These are phyloP conservation scores for Cryptococcus depauperatus DNA, from an alignment of 1,284 basidiomycete genomes.

Conservation along the genomic window DNA sequence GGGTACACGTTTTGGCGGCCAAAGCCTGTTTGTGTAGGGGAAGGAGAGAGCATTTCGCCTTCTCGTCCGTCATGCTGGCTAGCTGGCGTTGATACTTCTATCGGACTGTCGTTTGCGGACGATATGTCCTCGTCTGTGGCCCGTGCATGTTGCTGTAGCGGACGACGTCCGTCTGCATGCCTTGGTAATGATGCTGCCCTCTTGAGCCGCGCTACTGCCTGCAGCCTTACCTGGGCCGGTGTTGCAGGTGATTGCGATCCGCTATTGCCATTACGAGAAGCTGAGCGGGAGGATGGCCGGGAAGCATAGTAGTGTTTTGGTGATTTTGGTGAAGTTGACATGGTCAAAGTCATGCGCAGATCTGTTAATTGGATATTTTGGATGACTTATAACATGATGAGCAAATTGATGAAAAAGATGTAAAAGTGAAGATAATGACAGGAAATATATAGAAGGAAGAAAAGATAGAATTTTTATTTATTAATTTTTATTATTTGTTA, in stretches of 20 bases:
- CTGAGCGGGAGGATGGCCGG: conserved; percentile 15
- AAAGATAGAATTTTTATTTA: background rate
- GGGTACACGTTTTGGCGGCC: conserved; percentile 16
- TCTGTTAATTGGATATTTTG: background rate
- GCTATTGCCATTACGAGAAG: conserved; percentile 5
- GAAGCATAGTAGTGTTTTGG: conserved; percentile 21
- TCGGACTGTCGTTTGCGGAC: background rate
- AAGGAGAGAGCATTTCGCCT: conserved; percentile 35
- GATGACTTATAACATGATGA: background rate
- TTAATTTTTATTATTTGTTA: background rate
- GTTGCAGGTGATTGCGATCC: conserved; percentile 15
- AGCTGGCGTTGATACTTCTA: background rate
- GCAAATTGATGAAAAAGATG: background rate
- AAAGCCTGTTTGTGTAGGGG: conserved; percentile 17
- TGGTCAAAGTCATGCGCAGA: background rate
- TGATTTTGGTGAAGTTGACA: conserved; percentile 10
- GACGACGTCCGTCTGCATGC: conserved; percentile 74
- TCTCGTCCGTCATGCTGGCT: conserved; percentile 14
- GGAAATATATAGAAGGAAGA: background rate
- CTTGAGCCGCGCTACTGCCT: conserved; percentile 78
- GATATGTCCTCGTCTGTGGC: background rate
- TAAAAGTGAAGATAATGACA: background rate
- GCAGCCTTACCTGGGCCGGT: conserved; percentile 60
- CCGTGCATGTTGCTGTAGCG: conserved; percentile 48
- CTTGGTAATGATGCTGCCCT: conserved; percentile 79